Base-by-base conservation (phyloP, 805 yeast genomes). In the Spathaspora girioi region DNA sequence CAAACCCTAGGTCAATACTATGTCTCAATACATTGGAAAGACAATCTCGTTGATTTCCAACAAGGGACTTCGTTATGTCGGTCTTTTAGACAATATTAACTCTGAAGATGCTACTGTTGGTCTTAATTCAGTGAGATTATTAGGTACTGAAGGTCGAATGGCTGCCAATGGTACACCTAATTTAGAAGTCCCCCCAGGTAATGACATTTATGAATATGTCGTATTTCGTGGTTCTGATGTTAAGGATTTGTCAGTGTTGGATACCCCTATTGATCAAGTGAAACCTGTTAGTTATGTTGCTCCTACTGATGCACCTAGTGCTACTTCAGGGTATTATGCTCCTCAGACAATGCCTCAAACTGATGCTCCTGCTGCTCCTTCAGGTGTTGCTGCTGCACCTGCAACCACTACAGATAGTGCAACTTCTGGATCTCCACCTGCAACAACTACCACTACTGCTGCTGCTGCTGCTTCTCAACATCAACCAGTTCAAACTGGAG, bases 1-100 rank as follows among this genome's bases (percentile, higher is more conserved):
- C 26, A 23, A 23, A 23, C 26, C 26, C 26, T 4, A 23, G 26
- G 26, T 23, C 26, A 23, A 23, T 23, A 23, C 6, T 23, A 94
- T 94, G 98, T 86, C 97, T 45, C 91, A 91, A 64, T 92, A 86
- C 69, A 87, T 91, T 58, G 98, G 98, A 9, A 89, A 89, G 67
- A 86, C 93, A 48, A 89, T 91, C 59, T 83, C 94, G 23, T 76
- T 90, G 65, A 80, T 87, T 56, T 86, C 96, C 52, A 82, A 81
- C 64, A 84, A 87, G 60, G 89, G 89, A 38, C 84, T 88, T 54
- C 84, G 96, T 56, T 93, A 93, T 65, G 94, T 90, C 52, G 99
- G 99, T 31, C 73, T 81, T n/a, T 78, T 93, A 63, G 90, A 89
- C 57, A 85, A 83, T 58, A 89, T 94, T 62, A 90, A 90, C 67